Base-by-base conservation (phyloP, 2,329 filamentous ascomycete genomes). In the Alternaria sp. region DNA sequence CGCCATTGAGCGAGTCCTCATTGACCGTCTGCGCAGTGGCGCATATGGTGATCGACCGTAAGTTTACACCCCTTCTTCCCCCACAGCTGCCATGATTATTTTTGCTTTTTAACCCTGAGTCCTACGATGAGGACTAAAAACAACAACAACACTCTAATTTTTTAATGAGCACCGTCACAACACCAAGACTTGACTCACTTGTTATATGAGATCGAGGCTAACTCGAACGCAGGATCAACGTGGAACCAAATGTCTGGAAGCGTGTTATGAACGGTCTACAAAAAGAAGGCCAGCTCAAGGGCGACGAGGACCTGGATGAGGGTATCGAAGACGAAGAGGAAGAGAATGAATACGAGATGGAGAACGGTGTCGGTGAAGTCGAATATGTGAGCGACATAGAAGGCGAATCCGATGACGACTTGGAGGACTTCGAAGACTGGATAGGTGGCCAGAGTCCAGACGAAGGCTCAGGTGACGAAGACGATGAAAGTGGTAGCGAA, bases 231-330 rank as follows among this genome's bases (percentile, higher is more conserved):
- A 60, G 58, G 16, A 60, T 99, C 67, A 99, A 99, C 77, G 94
- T 97, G 53, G 95, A 96, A 79, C 93, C 97, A 79, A 86, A 87
- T 14, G 93, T 99, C 63, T 99, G 95, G 95, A 96, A 96, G 86
- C 97, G 94, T 86, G 95, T 99, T 8, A 88, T 99, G 70, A 89
- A 90, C 63, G 93, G 93, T 4, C 85, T 99, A 80, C 95, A 99
- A 85, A 87, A 91, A 70, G 90, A 91, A 71, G 94, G 94, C 60
- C 89, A 96, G 73, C 94, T 91, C 45, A 85, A 87, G 66, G 85
- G 92, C 56, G 94, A 97, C 78, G 88, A 93, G 81, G 94, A 98
- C 78, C 80, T 95, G 78, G 94, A 97, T 77, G 89, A 94, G 70
- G 94, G 94, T 10, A 89, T 96, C 65, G 89, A 92, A 68, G 89